phyloP scores from a whole-genome alignment of 768 basidiomycete species.

The Filobasidium wieringae region DNA sequence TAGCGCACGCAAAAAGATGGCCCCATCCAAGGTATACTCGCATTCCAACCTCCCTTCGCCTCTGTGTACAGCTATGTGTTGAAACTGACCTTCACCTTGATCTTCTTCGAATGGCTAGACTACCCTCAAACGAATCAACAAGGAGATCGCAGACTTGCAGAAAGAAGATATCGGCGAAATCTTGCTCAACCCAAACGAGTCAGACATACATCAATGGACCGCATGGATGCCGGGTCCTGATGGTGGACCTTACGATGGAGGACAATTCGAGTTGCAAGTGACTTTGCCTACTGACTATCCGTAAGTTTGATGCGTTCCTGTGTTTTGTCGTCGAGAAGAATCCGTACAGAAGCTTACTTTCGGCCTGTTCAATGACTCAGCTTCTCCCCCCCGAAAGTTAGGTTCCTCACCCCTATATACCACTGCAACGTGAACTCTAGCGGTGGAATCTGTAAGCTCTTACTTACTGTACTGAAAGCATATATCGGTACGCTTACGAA shows the following conservation, averaged over 20 bases:
- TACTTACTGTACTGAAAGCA: no score
- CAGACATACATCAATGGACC: constrained; percentile 32
- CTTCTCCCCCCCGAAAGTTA: constrained; percentile 33
- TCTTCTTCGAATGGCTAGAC: constrained; percentile 39
- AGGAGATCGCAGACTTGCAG: constrained; percentile 34
- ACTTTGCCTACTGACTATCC: constrained; percentile 35
- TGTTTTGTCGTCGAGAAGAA: neutral
- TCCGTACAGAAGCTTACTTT: neutral
- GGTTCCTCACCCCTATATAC: constrained; percentile 34
- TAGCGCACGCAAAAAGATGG: no score
- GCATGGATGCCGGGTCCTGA: constrained; percentile 31
- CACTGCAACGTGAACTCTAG: constrained; percentile 34
- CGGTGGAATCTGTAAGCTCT: constrained; percentile 34
- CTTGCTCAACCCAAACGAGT: constrained; percentile 27
- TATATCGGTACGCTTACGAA: no score
- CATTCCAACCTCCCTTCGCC: no score
- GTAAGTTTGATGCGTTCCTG: constrained; percentile 16
- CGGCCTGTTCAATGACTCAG: constrained; percentile 12
- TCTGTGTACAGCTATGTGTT: no score
- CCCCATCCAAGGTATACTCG: no score
- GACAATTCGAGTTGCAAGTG: constrained; percentile 34
- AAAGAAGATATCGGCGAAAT: constrained; percentile 33
- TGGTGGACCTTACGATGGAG: constrained; percentile 37
- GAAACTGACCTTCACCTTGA: neutral
- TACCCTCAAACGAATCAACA: constrained; percentile 35